Evolutionary conservation across 2,329 filamentous ascomycete genomes (phyloP), one percentile per base, ranked within the genome.

Genomic region (Drechslera avenae): DNA sequence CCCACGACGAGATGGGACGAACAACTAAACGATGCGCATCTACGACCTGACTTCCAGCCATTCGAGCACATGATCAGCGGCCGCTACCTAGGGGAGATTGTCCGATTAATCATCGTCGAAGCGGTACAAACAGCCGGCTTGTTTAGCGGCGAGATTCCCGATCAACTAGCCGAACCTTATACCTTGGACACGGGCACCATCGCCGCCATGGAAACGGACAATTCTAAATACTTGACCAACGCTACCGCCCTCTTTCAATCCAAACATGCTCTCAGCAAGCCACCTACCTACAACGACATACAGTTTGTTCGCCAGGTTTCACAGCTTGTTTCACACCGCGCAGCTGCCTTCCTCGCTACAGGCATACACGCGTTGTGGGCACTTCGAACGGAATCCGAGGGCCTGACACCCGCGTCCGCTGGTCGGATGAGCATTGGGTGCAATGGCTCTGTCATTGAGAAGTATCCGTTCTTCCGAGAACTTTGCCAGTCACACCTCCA

Each of bases 401-500:
- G 71, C 10, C 46, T 77, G 10, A 60, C 66, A 5, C 68, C 73
- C 16, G 54, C 66, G 33, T 59, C 64, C 14, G 69, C 68, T 6
- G 74, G 68, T 17, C 70, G 67, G 52, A 69, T 78, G 44, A 76
- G 76, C 33, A 77, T 93, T n/a, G 87, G 87, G 3, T 92, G 87
- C 73, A 91, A 90, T 66, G 89, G 89, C 36, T 88, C 86, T 21
- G 88, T 93, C 41, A 86, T 92, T 43, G 88, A 92, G 73, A 86
- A 87, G 62, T 93, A 92, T 66, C 88, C 89, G 0, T 76, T 78
- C 6, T 93, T 91, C 70, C 77, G 82, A 17, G 73, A 72, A 26
- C 79, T 76, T 34, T 86, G 86, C 63, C 88, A 92, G 69, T 68
- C 68, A 5, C 85, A 85, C 60, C 74, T 92, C 39, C 78, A 90